These are phyloP conservation scores for Phoma herbarum DNA, from an alignment of 2,329 filamentous ascomycete genomes.

Conservation along the genomic window DNA sequence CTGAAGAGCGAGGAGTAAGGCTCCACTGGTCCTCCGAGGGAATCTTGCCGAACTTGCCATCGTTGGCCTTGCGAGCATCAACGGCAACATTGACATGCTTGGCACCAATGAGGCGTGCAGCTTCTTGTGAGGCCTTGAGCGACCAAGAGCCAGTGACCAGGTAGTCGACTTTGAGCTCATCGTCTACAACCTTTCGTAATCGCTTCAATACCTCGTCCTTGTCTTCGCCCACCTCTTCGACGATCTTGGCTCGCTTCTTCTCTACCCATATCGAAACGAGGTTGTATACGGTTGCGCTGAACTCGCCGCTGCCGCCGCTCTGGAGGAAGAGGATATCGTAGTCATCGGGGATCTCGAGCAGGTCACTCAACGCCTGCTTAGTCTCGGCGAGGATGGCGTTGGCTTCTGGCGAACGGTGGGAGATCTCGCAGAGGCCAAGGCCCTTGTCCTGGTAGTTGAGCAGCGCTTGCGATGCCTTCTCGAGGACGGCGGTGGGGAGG, in stretches of 20 bases:
- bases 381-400: constrained; percentile 79
- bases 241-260: constrained; percentile 68
- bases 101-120: constrained; percentile 75
- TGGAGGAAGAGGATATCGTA: constrained; percentile 93
- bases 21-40: constrained; percentile 80
- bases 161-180: constrained; percentile 85
- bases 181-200: constrained; percentile 70
- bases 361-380: constrained; percentile 75
- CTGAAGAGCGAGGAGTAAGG: constrained; percentile 66
- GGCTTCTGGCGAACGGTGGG: constrained; percentile 83
- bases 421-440: constrained; percentile 87
- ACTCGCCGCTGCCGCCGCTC: constrained; percentile 84
- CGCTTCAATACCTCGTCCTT: constrained; percentile 66
- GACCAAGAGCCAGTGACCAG: constrained; percentile 92
- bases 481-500: constrained; percentile 81
- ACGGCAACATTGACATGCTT: constrained; percentile 82
- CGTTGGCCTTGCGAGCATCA: constrained; percentile 69
- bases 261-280: constrained; percentile 84
- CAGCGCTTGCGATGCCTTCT: constrained; percentile 77
- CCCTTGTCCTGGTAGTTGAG: constrained; percentile 84
- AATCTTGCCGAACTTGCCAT: constrained; percentile 87
- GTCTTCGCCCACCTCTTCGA: constrained; percentile 64
- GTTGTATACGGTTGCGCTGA: constrained; percentile 85
- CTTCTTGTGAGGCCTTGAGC: constrained; percentile 87
- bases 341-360: constrained; percentile 83